Percentiles rank a stretch among this genome's conserved stretches.
Evolutionary conservation across 2,329 filamentous ascomycete species (phyloP).

Genomic region (Colletotrichum noveboracense): DNA sequence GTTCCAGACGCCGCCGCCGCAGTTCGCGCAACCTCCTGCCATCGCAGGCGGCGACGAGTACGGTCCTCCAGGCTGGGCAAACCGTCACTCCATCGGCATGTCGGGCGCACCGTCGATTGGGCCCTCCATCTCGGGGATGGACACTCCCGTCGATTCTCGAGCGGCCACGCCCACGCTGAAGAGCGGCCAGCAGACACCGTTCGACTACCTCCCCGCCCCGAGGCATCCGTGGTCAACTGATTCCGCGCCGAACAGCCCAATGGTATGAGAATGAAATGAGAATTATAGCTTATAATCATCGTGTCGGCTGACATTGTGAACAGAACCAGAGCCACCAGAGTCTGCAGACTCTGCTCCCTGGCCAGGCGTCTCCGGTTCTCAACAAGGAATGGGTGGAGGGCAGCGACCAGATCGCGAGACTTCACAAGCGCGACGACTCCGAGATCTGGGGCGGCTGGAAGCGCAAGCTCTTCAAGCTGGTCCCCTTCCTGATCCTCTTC

Average conservation of each 20-base stretch:
- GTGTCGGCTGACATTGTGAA: constrained; percentile 3
- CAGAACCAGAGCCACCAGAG: constrained; percentile 49
- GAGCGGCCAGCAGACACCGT: constrained; percentile 30
- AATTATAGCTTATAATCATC: background rate
- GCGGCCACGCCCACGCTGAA: constrained; percentile 34
- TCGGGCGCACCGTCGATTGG: constrained; percentile 14
- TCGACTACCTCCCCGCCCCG: constrained; percentile 19
- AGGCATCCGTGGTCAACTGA: constrained; percentile 18
- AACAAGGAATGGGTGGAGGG: constrained; percentile 37
- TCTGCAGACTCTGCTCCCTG: constrained; percentile 42
- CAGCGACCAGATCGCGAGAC: constrained; percentile 38
- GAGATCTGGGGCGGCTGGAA: constrained; percentile 53
- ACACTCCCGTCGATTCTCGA: constrained; percentile 25
- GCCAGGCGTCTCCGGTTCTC: constrained; percentile 29
- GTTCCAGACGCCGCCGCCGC: background rate
- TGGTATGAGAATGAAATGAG: constrained; percentile 24
- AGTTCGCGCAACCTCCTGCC: background rate
- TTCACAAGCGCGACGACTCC: constrained; percentile 47
- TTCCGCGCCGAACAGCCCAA: constrained; percentile 28
- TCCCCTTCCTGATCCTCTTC: constrained; percentile 43
- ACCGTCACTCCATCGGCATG: constrained; percentile 18
- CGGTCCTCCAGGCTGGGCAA: constrained; percentile 19
- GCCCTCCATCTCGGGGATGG: constrained; percentile 21
- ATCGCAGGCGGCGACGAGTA: constrained; percentile 12
- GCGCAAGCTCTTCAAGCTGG: constrained; percentile 41